Base-by-base conservation (phyloP, 2,329 filamentous ascomycete species). In the Chalaropsis thielavioides region DNA sequence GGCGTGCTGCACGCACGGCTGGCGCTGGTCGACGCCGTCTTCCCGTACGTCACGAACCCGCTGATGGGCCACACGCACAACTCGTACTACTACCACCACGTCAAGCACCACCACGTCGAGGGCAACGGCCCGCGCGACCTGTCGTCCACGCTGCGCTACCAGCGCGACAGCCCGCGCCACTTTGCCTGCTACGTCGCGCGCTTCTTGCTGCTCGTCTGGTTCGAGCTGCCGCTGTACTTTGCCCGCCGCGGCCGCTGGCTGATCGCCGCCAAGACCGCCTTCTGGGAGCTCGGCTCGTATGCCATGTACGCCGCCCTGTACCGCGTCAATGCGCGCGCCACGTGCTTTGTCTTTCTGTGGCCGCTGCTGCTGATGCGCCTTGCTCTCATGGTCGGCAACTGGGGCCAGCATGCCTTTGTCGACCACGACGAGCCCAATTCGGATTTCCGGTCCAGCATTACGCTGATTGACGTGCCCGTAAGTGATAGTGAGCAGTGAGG, bases 41-140 rank as follows among this genome's bases (percentile, higher is more conserved):
- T 91, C 69, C 89, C 89, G 0, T 92, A 90, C 71, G 73, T 92
- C 49, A 77, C 83, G 11, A 87, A 91, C 69, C 88, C 88, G 0
- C 74, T 92, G 65, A 87, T 90, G 82, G 89, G 89, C 11, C 89
- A 92, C 71, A 91, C 88, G 0, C 91, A 88, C 87, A 90, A 92
- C 75, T 86, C 85, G 1, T 92, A 92, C 75, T 92, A 82, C 72
- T 92, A 90, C 71, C 89, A 92, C 72, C 89, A 92, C 71, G 87
- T 92, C 71, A 92, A 92, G 77, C 88, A 91, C 71, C 89, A 92
- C 71, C 89, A 92, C 10, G 75, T 82, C 27, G 73, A 75, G 11
- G 74, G 75, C 24, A 69, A 72, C 63, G 72, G 74, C 2, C 72
- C 76, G 8, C 75, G 73, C 8, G 73, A 74, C 38, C 68, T 78